Evolutionary conservation across 1,284 basidiomycete species (phyloP).

Genomic region (Cryptococcus neoformans): DNA sequence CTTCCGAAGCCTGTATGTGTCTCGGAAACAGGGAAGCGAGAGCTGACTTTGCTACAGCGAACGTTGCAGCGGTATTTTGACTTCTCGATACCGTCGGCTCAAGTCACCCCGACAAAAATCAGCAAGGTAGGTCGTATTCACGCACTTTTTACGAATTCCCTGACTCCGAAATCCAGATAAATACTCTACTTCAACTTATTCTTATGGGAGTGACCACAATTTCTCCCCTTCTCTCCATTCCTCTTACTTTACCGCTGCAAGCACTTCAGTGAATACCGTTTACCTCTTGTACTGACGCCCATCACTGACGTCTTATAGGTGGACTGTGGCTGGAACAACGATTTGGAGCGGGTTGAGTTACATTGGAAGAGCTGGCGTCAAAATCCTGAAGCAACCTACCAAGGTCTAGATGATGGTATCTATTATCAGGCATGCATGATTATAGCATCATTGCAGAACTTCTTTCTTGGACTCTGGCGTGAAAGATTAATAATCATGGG

Average conservation of each 20-base stretch:
- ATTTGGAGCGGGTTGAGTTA: slow-evolving; percentile 91
- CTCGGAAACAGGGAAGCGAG: not conserved
- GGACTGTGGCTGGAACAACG: slow-evolving; percentile 81
- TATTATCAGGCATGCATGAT: too few species aligned
- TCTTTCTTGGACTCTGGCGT: too few species aligned
- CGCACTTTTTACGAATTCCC: not conserved
- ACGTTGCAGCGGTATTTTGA: slow-evolving; percentile 91
- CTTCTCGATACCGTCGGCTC: slow-evolving; percentile 88
- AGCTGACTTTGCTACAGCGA: slow-evolving; percentile 59
- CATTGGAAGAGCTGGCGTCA: slow-evolving; percentile 69
- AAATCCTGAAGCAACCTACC: slow-evolving; percentile 48
- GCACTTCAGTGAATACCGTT: slow-evolving; percentile 60
- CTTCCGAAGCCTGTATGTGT: slow-evolving; percentile 76
- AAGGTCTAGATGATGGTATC: not conserved
- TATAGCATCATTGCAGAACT: too few species aligned
- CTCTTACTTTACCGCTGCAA: slow-evolving; percentile 58
- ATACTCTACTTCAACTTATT: slow-evolving; percentile 86
- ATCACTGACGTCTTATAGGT: slow-evolving; percentile 55
- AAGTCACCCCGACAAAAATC: slow-evolving; percentile 83
- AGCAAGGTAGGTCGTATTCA: slow-evolving; percentile 63
- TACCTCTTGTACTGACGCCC: not conserved
- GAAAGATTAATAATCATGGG: too few species aligned
- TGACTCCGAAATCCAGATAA: slow-evolving; percentile 59
- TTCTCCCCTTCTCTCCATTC: slow-evolving; percentile 69
- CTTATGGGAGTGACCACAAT: slow-evolving; percentile 87